Evolutionary conservation across 2,329 filamentous ascomycete species (phyloP).

Genomic region (Verticillium tricorpus): DNA sequence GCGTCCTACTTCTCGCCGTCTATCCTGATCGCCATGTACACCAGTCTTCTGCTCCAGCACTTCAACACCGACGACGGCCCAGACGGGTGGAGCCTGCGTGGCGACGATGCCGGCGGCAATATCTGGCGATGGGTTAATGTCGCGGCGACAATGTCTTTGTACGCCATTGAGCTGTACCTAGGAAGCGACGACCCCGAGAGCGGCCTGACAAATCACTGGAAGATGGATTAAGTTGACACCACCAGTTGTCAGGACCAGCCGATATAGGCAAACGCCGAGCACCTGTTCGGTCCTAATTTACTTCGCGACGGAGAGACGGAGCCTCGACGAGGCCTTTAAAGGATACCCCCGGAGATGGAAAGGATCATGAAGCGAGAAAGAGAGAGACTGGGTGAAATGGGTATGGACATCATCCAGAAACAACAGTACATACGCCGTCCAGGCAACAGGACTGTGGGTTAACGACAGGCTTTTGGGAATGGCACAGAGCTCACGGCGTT

Average conservation of each 20-base stretch:
- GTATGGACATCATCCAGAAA: neutral
- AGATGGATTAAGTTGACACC: constrained; percentile 63
- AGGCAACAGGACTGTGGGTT: neutral
- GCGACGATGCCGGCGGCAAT: constrained; percentile 77
- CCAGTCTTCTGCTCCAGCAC: constrained; percentile 90
- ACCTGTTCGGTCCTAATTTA: neutral
- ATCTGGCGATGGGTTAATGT: constrained; percentile 94
- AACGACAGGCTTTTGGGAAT: constrained; percentile 1
- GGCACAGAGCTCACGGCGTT: constrained; percentile 14
- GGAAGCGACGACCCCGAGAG: constrained; percentile 77
- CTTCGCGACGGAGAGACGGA: neutral
- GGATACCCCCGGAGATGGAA: neutral
- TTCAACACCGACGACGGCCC: constrained; percentile 73
- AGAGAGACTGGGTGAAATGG: neutral
- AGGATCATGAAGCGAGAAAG: neutral
- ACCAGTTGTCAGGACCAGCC: constrained; percentile 25
- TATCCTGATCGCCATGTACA: constrained; percentile 94
- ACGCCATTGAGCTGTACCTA: constrained; percentile 85
- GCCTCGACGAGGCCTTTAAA: neutral
- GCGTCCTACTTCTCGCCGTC: constrained; percentile 93
- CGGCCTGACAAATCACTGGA: constrained; percentile 78
- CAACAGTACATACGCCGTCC: neutral
- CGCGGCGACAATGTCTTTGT: constrained; percentile 81
- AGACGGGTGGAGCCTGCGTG: constrained; percentile 79
- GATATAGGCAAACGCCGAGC: neutral